Conservation (phyloP, 2,329 filamentous ascomycete species). For the Trichoderma polysporum region DNA sequence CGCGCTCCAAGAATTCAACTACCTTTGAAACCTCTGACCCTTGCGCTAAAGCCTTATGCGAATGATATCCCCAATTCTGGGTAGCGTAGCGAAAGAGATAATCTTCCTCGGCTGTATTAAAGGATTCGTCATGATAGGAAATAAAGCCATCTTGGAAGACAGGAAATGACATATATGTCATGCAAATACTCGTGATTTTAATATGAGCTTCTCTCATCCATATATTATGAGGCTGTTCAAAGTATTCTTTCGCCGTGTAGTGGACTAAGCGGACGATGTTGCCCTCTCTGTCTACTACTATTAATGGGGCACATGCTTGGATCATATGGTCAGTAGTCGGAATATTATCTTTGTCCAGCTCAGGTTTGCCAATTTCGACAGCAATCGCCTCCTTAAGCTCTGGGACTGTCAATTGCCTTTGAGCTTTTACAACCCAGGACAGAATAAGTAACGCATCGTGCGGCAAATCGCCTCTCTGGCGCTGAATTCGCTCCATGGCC, state of each 20-base stretch:
- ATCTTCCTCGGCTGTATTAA: background rate
- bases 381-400: conserved; percentile 47
- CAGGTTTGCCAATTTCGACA: conserved; percentile 29
- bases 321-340: conserved; percentile 35
- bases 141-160: conserved; percentile 23
- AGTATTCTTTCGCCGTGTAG: conserved; percentile 47
- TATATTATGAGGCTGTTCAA: conserved; percentile 36
- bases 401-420: conserved; percentile 31
- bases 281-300: conserved; percentile 42
- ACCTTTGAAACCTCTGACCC: background rate
- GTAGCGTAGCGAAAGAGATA: background rate
- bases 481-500: conserved; percentile 43
- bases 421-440: conserved; percentile 42
- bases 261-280: conserved; percentile 44
- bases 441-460: conserved; percentile 37
- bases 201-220: conserved; percentile 36
- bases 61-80: background rate
- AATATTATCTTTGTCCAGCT: conserved; percentile 31
- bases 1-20: background rate
- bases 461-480: conserved; percentile 36
- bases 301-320: conserved; percentile 42
- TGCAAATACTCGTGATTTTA: conserved; percentile 33
- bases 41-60: background rate
- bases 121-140: background rate
- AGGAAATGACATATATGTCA: conserved; percentile 39